Conservation (phyloP, 106 monocot genomes). For the Acorus calamus region DNA sequence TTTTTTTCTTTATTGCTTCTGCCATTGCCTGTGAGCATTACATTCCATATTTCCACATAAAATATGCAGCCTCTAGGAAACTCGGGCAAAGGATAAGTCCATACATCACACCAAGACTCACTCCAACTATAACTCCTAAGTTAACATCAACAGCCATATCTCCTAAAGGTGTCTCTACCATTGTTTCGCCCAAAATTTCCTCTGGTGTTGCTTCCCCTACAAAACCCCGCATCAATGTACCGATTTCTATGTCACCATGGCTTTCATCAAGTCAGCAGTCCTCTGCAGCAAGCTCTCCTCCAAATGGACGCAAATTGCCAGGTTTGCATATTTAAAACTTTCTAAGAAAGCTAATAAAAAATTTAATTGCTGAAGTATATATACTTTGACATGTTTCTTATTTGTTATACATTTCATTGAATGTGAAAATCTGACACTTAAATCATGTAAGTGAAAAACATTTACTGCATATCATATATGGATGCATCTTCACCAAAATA, state of each 20-base stretch:
- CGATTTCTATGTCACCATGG: conserved; percentile 35
- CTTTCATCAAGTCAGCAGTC: conserved; percentile 48
- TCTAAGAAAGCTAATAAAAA: no score
- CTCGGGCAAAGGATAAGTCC: conserved; percentile 21
- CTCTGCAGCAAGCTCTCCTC: conserved; percentile 51
- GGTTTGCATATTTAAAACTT: conserved; percentile 11
- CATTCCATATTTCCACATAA: neutral
- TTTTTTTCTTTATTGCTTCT: neutral
- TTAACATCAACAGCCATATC: conserved; percentile 32
- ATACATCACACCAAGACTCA: conserved; percentile 25
- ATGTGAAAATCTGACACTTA: no score
- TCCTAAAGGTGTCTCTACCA: conserved; percentile 33
- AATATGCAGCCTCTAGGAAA: conserved; percentile 15
- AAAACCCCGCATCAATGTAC: conserved; percentile 30
- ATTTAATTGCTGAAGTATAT: no score
- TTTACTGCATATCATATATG: no score
- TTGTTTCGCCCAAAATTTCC: conserved; percentile 33
- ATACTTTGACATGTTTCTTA: no score
- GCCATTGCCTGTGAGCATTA: neutral
- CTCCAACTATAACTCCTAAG: conserved; percentile 33
- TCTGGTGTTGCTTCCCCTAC: conserved; percentile 54
- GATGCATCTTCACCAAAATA: no score
- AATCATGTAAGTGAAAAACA: no score
- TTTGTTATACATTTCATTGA: no score
- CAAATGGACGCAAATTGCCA: conserved; percentile 35